Evolutionary conservation across 495 filamentous ascomycete species (phyloP), one percentile per base, ranked within the genome.

Genomic region (Daldinia decipiens): DNA sequence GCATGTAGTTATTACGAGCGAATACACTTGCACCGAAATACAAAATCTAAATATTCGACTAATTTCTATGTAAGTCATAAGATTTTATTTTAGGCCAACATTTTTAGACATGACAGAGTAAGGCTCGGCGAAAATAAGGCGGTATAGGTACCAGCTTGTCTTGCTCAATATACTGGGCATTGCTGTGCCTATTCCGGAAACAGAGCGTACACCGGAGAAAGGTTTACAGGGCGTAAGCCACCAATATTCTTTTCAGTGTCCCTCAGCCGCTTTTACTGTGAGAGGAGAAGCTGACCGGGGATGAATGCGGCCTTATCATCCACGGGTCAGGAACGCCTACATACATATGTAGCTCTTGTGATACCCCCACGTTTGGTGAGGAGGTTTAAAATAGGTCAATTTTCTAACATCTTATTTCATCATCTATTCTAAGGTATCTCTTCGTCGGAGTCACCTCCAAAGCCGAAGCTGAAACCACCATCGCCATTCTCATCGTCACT

Each of bases 391-490:
- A 12, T 11, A 15, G 4, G 15, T 12, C 12, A 1, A 36, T 53
- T 19, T 36, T 39, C 19, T 31, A 62, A 21, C 36, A 17, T 70
- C 36, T 51, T 39, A 59, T 51, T 56, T 57, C 19, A 53, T 56
- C 24, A 5, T 43, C 21, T 52, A 26, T 56, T 21, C 59, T 59
- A 83, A 17, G 79, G 79, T 52, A 84, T 80, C 54, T 83, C 78
- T 4, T 82, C 78, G 34, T 77, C 82, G 32, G 87, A 88, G 51
- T 87, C 89, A 40, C 87, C 93, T 8, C 59, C 61, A 76, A 89
- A 89, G 8, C 89, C 90, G 83, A 98, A 98, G 75, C 87, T 92
- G 77, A 97, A 97, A 0, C 88, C 90, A 43, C 84, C 82, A 39
- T 67, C 77, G 64, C 81, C 80, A 58, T 80, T 79, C 2, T 79